These are phyloP conservation scores for Suillus sp. DNA, from an alignment of 768 basidiomycete genomes.

Conservation along the genomic window DNA sequence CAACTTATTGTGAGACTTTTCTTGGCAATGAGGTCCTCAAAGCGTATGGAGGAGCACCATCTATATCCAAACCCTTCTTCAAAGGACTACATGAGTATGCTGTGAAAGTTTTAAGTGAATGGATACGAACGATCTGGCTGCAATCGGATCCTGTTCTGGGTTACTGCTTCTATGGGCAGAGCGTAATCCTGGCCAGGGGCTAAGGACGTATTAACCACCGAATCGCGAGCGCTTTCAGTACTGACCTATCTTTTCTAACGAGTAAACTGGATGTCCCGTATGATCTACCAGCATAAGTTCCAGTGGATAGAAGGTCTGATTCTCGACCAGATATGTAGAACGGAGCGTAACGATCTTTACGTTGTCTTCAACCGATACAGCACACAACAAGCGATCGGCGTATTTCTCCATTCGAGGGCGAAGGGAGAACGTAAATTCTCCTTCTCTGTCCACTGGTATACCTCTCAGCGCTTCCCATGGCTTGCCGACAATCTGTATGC, in stretches of 20 bases:
- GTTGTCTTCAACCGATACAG: constrained; percentile 86
- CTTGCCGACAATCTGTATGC: constrained; percentile 81
- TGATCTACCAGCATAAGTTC: constrained; percentile 91
- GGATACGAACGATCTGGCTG: constrained; percentile 85
- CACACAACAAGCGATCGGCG: constrained; percentile 81
- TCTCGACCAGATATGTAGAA: constrained; percentile 90
- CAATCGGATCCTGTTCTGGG: constrained; percentile 76
- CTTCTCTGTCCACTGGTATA: constrained; percentile 92
- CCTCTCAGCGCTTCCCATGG: constrained; percentile 87
- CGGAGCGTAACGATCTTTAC: constrained; percentile 93
- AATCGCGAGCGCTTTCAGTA: constrained; percentile 9
- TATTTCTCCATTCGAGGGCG: constrained; percentile 77
- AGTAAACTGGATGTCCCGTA: constrained; percentile 75
- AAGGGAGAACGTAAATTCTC: constrained; percentile 86
- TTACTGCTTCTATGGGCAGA: constrained; percentile 88
- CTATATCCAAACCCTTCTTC: constrained; percentile 95
- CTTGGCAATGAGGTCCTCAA: constrained; percentile 80
- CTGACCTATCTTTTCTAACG: constrained; percentile 80
- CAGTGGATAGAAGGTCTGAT: constrained; percentile 87
- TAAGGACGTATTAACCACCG: constrained; percentile 23
- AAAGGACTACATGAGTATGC: constrained; percentile 4
- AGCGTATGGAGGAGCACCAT: constrained; percentile 86
- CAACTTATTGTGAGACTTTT: constrained; percentile 81
- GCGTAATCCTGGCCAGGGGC: constrained; percentile 87
- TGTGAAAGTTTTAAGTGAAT: not conserved